phyloP scores from a whole-genome alignment of 345 rosid species.

The Acer yangbiense region DNA sequence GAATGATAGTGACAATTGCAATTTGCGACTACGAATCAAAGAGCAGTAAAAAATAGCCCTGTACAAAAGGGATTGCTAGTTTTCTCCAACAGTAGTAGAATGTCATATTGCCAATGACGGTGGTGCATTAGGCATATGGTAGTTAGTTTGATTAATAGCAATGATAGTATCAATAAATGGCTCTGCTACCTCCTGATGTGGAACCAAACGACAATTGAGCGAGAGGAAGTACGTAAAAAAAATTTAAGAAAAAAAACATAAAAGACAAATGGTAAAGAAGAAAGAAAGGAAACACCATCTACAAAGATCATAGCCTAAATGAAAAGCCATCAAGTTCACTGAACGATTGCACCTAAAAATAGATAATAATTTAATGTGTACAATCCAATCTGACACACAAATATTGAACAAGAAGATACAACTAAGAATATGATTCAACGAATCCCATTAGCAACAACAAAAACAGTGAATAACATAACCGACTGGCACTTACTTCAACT shows the following conservation, averaged over 20 bases:
- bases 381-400: not conserved
- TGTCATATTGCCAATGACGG: no score
- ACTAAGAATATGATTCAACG: not conserved
- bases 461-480: not conserved
- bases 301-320: not conserved
- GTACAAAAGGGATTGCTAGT: no score
- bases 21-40: not conserved
- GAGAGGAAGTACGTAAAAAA: no score
- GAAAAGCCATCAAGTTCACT: not conserved
- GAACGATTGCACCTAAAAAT: not conserved
- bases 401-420: not conserved
- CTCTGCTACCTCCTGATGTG: no score
- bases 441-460: not conserved
- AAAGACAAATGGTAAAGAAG: not conserved
- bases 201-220: no score
- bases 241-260: no score
- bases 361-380: not conserved
- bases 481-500: constrained; percentile 44
- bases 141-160: no score
- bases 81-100: no score
- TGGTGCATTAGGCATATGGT: no score
- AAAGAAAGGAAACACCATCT: not conserved
- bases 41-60: no score
- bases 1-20: not conserved
- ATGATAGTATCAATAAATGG: no score